Evolutionary conservation across 139 green algal genomes (phyloP).

Genomic region (Nannochloris sp.): DNA sequence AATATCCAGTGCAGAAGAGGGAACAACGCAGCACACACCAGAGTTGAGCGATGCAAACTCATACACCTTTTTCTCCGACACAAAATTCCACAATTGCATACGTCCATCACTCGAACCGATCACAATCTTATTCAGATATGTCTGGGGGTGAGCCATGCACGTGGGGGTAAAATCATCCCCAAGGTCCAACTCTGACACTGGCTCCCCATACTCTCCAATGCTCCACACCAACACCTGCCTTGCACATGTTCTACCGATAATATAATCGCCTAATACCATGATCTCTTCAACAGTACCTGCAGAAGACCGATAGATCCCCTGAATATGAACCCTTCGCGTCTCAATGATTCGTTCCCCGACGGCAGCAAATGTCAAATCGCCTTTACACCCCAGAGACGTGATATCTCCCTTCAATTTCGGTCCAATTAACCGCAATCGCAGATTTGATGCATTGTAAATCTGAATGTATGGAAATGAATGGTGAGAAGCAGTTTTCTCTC

Average conservation of each 20-base stretch:
- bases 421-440: slow-evolving; percentile 67
- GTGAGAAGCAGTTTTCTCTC: background rate
- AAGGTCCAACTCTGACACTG: slow-evolving; percentile 26
- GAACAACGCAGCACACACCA: slow-evolving; percentile 47
- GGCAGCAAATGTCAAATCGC: slow-evolving; percentile 82
- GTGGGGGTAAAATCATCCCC: slow-evolving; percentile 56
- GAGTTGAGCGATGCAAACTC: slow-evolving; percentile 57
- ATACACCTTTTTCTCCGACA: slow-evolving; percentile 51
- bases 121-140: slow-evolving; percentile 96
- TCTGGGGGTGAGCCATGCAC: slow-evolving; percentile 87
- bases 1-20: slow-evolving; percentile 85
- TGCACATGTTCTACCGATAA: slow-evolving; percentile 65
- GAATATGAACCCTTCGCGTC: slow-evolving; percentile 47
- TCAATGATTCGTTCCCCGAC: slow-evolving; percentile 58
- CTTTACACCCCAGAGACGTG: slow-evolving; percentile 51
- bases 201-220: slow-evolving; percentile 44
- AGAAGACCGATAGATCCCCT: slow-evolving; percentile 37
- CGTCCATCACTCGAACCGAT: slow-evolving; percentile 57
- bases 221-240: slow-evolving; percentile 61
- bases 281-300: slow-evolving; percentile 47
- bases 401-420: slow-evolving; percentile 70
- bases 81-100: slow-evolving; percentile 88
- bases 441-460: slow-evolving; percentile 80
- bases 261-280: slow-evolving; percentile 65
- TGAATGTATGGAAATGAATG: slow-evolving; percentile 25